phyloP scores from a whole-genome alignment of 2,329 filamentous ascomycete genomes.

The Penicillium sp. region DNA sequence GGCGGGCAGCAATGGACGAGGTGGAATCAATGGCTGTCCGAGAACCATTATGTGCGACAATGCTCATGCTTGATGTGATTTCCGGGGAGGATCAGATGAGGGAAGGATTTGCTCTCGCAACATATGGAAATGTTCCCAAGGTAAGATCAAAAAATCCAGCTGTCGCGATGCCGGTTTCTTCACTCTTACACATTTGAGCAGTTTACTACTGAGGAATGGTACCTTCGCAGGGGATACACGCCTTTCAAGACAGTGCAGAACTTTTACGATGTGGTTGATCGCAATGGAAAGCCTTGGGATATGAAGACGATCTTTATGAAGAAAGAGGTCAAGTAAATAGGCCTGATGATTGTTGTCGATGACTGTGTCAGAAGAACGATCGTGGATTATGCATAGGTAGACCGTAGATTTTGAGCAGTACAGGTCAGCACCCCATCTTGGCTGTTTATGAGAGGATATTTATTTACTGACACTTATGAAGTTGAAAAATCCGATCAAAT shows the following conservation, averaged over 20 bases:
- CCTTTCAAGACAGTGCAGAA: slow-evolving; percentile 26
- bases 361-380: background rate
- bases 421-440: background rate
- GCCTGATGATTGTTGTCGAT: too few relatives aligned
- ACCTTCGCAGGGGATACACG: slow-evolving; percentile 29
- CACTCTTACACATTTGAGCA: slow-evolving; percentile 6
- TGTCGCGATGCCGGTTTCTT: too few relatives aligned
- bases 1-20: slow-evolving; percentile 32
- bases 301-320: slow-evolving; percentile 31
- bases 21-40: slow-evolving; percentile 27
- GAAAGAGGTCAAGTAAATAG: slow-evolving; percentile 25
- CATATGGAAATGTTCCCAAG: slow-evolving; percentile 24
- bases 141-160: slow-evolving; percentile 13
- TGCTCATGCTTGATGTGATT: slow-evolving; percentile 31
- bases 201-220: slow-evolving; percentile 32
- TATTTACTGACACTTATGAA: background rate
- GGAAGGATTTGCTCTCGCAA: slow-evolving; percentile 26
- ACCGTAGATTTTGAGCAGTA: background rate
- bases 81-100: slow-evolving; percentile 25
- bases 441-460: background rate
- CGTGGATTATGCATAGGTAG: background rate
- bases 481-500: background rate
- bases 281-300: slow-evolving; percentile 24
- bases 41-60: slow-evolving; percentile 25
- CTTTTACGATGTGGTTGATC: slow-evolving; percentile 24